A percentile compares a stretch with the other conserved stretches of the same genome.
Conservation (phyloP, 345 rosid species). For the Syzygium aqueum region DNA sequence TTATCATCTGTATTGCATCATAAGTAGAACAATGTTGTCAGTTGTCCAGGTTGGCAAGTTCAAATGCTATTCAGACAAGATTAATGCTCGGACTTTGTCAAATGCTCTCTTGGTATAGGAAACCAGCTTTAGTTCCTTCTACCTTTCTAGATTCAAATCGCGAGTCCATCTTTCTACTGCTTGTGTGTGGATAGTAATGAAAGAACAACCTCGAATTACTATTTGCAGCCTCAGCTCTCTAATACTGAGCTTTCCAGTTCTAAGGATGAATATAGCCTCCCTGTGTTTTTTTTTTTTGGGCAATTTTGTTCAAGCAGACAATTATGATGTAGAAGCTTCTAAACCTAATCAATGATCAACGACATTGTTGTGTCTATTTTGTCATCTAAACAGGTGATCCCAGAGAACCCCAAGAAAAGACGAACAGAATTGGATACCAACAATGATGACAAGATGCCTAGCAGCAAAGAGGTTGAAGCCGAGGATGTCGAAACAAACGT, state of each 20-base stretch:
- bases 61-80: not conserved
- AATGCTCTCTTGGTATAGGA: not conserved
- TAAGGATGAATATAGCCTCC: not conserved
- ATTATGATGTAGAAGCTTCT: not conserved
- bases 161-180: not conserved
- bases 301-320: not conserved
- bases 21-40: not conserved
- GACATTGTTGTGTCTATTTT: not conserved
- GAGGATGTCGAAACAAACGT: not conserved
- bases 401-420: conserved; percentile 19
- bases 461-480: not conserved
- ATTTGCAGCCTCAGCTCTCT: not conserved
- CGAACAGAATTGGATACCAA: conserved; percentile 18
- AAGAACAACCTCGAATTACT: not conserved
- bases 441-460: conserved; percentile 3
- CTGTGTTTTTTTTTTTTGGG: not conserved
- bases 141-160: not conserved
- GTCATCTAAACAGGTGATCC: conserved; percentile 2
- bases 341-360: not conserved
- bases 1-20: not conserved
- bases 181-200: not conserved
- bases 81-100: not conserved
- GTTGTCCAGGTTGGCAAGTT: not conserved
- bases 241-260: not conserved
- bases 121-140: not conserved